A percentile compares a stretch with the other conserved stretches of the same genome.
phyloP scores from a whole-genome alignment of 1,284 basidiomycete species.

The Inonotus obliquus region DNA sequence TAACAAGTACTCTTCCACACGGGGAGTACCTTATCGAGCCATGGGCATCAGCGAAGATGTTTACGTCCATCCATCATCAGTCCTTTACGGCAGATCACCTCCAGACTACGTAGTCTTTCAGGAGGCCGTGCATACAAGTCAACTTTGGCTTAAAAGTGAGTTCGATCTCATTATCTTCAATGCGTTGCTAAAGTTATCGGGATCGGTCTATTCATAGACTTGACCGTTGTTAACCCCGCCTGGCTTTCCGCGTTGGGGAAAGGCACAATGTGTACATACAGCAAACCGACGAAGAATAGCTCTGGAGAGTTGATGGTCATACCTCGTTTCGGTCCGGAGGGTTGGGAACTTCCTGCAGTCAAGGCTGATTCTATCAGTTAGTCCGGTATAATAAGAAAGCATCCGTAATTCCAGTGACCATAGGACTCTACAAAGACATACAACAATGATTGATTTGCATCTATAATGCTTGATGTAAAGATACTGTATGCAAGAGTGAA shows the following conservation, averaged over 20 bases:
- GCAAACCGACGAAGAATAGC: slow-evolving; percentile 76
- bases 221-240: slow-evolving; percentile 83
- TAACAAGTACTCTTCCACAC: slow-evolving; percentile 67
- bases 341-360: slow-evolving; percentile 82
- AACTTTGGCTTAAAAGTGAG: slow-evolving; percentile 79
- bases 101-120: slow-evolving; percentile 88
- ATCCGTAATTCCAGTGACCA: neutral
- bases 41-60: slow-evolving; percentile 83
- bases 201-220: slow-evolving; percentile 38
- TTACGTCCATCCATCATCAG: slow-evolving; percentile 89
- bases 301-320: slow-evolving; percentile 63
- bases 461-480: neutral
- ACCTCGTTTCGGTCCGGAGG: slow-evolving; percentile 78
- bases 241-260: slow-evolving; percentile 86
- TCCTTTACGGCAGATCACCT: slow-evolving; percentile 66
- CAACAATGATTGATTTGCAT: neutral
- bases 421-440: neutral
- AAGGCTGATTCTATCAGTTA: slow-evolving; percentile 32
- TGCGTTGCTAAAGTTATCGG: slow-evolving; percentile 6
- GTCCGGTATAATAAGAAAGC: neutral
- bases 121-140: slow-evolving; percentile 74
- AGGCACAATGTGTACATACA: slow-evolving; percentile 80
- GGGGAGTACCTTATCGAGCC: slow-evolving; percentile 82
- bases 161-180: neutral
- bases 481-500: neutral